Evolutionary conservation across 441 rosid species (phyloP), one percentile per base, ranked within the genome.

Genomic region (Populus hybrid): DNA sequence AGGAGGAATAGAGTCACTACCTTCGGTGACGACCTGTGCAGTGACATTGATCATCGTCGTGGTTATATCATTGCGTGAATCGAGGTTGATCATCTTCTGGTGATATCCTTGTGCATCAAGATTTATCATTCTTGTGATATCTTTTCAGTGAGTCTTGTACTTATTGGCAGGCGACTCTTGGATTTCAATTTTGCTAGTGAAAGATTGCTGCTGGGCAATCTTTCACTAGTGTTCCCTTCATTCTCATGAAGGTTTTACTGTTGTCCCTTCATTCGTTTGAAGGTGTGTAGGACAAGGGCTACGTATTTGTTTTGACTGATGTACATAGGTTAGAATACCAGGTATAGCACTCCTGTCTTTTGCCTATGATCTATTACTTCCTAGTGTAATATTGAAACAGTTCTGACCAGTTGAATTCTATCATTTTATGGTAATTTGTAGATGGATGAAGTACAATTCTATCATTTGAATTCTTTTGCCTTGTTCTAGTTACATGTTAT

Each of bases 41-140:
- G 78, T 73, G 81, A 79, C 85, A 68, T 65, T 69, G 73, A 81
- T 86, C 91, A 88, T 83, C 83, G 72, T 69, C 85, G 3, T 86
- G 83, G 83, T 83, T 85, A 82, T 84, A 28, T 38, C 59, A 9
- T 67, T 67, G 50, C 2, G 30, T 5, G 53, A 67, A 6, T 66
- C 21, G 67, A 76, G 74, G 36, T 72, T 64, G 72, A 76, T 82
- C 86, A 82, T 82, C 83, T 73, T 67, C 84, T 86, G 84, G 82
- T 82, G 86, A 82, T 83, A 32, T 35, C 57, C 11, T 61, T 67
- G 35, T 5, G 53, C 71, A 6, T 66, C 21, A 57, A 76, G 74
- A 46, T 72, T 67, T 69, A 76, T 84, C 86, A 82, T 82, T 67
- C 84, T 86, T 83, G 82, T 82, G 86, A 82, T 83, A 32, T 35